Evolutionary conservation across 306 rosid species (phyloP), one percentile per base, ranked within the genome.

Genomic region (apple (Malus domestica)): DNA sequence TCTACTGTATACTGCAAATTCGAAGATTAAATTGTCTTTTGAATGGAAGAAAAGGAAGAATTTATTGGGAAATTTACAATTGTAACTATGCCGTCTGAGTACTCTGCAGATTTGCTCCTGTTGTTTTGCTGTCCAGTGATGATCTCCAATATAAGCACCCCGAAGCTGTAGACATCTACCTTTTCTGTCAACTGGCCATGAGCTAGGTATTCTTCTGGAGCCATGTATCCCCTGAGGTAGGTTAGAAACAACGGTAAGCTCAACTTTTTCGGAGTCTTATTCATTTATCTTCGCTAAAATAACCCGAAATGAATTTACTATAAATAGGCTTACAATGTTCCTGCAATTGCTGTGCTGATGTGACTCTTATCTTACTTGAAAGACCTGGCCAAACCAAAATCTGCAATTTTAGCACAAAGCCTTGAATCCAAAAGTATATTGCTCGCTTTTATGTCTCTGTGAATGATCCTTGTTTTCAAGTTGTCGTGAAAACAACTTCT

Each of bases 151-250:
- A 95, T 65, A 45, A 95, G 84, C 78, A 92, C 92, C 0, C 97
- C 97, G 66, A 90, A 92, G 76, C 97, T 90, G 61, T 92, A 95
- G 64, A 95, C 90, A 60, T 95, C 99, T 8, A 80, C 97, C 74
- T 92, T 95, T 58, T 92, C 98, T 64, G 98, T 92, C 75, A 92
- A 86, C 72, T 90, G 96, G 62, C 98, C 97, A 77, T 85, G 96
- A 51, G 96, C 98, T 82, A 95, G 84, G 85, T 92, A 95, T 80
- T 95, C 98, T 80, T 95, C 98, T 1, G 97, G 98, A 83, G 98
- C 97, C 92, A 95, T 92, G 54, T 95, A 90, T 55, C 98, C 97
- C 78, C 98, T 92, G 79, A 70, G 65, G 68, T 66, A 40, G 80
- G 73, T 4, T 3, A 71, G 64, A 51, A 54, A 35, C 4, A 29